Evolutionary conservation across 1,139 yeast species (phyloP), one percentile per base, ranked within the genome.

Genomic region (Sugiyamaella xylanicola): DNA sequence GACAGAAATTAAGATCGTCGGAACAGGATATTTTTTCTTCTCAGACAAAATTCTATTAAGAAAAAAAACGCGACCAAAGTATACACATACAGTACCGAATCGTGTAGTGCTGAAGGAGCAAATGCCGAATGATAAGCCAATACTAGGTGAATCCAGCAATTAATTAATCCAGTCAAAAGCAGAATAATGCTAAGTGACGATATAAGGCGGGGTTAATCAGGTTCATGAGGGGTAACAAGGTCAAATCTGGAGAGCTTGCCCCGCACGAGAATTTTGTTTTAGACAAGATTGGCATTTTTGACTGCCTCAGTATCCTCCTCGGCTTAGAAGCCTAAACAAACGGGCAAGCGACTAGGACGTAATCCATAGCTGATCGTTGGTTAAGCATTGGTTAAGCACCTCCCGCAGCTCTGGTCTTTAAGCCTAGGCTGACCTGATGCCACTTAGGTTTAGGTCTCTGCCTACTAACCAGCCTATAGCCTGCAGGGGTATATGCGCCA

Each of bases 401-500:
- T n/a, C n/a, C n/a, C 29, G 29, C 29, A 25, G 29, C 29, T 25
- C 8, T 25, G 32, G 32, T 7, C 15, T 15, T 4, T 8, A n/a
- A 32, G 37, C 37, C 37, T 32, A 32, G 37, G 37, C 13, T 32
- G 4, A 11, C 4, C 4, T 4, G 37, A 32, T 4, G 37, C 15
- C 37, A 32, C 37, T 32, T n/a, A 32, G 37, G 37, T 32, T 32
- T 32, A 32, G 37, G 37, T 32, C 37, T 32, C 37, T 32, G 37
- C 37, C 37, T 32, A 32, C 15, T 11, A 11, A n/a, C 15, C 4
- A 4, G 37, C 15, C 15, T 32, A 37, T n/a, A 19, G 15, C 41
- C 43, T 40, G 43, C 43, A 40, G 43, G 43, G 43, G 43, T 19
- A 21, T 40, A 40, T 40, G 43, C 43, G 19, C 17, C 11, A 3